Evolutionary conservation across 176 grass and related monocot genomes (phyloP).

Genomic region (Bromus sterilis): DNA sequence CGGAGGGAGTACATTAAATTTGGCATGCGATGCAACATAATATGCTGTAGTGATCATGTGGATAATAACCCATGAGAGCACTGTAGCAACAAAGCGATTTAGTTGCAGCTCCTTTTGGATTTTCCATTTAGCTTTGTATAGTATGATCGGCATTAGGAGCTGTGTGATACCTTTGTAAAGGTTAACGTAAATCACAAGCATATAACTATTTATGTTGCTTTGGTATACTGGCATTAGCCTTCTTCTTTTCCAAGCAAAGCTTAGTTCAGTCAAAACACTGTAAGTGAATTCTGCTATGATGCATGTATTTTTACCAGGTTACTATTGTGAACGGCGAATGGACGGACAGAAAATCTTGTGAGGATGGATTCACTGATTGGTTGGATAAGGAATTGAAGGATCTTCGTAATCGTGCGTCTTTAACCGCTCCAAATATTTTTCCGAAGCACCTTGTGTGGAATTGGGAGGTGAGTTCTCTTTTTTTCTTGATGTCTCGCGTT

Average conservation of each 20-base stretch:
- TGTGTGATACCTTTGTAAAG: too few species aligned
- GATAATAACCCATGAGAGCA: too few species aligned
- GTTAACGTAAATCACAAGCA: too few species aligned
- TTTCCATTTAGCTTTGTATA: too few species aligned
- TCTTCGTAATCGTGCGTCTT: neutral
- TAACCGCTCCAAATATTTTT: neutral
- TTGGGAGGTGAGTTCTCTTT: slow-evolving; percentile 5
- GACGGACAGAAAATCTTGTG: neutral
- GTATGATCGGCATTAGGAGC: too few species aligned
- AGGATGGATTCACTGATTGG: neutral
- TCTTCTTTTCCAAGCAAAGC: too few species aligned
- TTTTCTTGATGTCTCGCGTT: neutral
- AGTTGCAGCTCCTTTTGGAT: too few species aligned
- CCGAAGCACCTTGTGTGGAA: neutral
- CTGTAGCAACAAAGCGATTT: too few species aligned
- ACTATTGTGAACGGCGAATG: neutral
- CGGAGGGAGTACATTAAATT: too few species aligned
- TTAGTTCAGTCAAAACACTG: too few species aligned
- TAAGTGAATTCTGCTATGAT: neutral
- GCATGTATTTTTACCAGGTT: neutral
- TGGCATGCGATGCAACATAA: neutral
- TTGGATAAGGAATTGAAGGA: neutral
- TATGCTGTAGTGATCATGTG: too few species aligned
- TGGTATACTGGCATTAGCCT: neutral
- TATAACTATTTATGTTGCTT: neutral